Percentiles rank a stretch among this genome's conserved stretches.
Evolutionary conservation across 257 asterid species (phyloP).

Genomic region (Nicotiana sylvestris): DNA sequence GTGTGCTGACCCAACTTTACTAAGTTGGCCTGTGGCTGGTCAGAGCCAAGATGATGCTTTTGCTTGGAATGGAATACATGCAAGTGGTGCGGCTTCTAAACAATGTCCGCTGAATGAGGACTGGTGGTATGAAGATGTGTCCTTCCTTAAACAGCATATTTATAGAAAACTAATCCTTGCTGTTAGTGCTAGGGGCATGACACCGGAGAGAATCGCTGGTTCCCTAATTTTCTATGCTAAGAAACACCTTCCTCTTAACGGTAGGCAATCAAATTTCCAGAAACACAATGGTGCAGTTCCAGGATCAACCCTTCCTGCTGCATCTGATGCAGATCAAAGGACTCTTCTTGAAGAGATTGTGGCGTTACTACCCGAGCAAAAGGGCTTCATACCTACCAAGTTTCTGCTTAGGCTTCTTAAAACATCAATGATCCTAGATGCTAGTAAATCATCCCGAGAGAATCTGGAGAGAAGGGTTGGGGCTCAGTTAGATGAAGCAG

Average conservation of each 20-base stretch:
- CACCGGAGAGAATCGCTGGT: conserved; percentile 25
- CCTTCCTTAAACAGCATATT: conserved; percentile 30
- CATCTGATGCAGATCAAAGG: conserved; percentile 39
- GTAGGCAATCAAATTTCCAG: conserved; percentile 22
- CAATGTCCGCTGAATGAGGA: conserved; percentile 22
- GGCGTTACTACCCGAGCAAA: conserved; percentile 40
- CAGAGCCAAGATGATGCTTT: conserved; percentile 13
- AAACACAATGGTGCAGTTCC: conserved; percentile 4
- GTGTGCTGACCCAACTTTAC: conserved; percentile 27
- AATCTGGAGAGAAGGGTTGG: conserved; percentile 42
- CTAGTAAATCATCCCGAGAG: conserved; percentile 31
- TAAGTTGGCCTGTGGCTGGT: conserved; percentile 22
- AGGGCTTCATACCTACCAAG: conserved; percentile 31
- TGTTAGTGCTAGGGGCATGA: conserved; percentile 33
- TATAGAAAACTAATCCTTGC: conserved; percentile 39
- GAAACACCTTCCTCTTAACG: conserved; percentile 35
- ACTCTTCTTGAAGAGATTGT: conserved; percentile 44
- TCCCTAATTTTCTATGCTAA: conserved; percentile 37
- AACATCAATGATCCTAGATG: conserved; percentile 31
- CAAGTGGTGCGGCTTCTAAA: conserved; percentile 17
- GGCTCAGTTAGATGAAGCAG: conserved; percentile 37
- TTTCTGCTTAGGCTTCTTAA: conserved; percentile 37
- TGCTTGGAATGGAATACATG: conserved; percentile 33
- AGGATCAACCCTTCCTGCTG: conserved; percentile 10
- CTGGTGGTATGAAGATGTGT: conserved; percentile 49